These are phyloP conservation scores for Dactylella cylindrospora DNA, from an alignment of 2,329 filamentous ascomycete species.

Conservation along the genomic window DNA sequence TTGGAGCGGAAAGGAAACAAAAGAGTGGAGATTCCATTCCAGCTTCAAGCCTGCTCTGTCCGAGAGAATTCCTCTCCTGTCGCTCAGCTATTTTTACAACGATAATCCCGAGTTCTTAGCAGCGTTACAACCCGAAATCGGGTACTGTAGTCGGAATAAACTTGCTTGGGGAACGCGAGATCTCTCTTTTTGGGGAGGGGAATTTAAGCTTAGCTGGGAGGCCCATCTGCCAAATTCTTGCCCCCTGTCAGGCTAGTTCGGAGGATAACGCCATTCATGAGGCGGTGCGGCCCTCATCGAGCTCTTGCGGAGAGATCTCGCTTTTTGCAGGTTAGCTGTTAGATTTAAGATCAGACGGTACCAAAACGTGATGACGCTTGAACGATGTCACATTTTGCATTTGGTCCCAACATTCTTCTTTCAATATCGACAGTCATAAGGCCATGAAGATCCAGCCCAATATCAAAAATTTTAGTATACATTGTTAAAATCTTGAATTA, in stretches of 20 bases:
- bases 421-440: slow-evolving; percentile 29
- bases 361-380: slow-evolving; percentile 42
- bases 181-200: slow-evolving; percentile 16
- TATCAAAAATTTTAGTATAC: too few relatives aligned
- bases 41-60: too few relatives aligned
- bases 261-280: slow-evolving; percentile 41
- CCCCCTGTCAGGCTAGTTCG: slow-evolving; percentile 7
- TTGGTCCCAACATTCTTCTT: slow-evolving; percentile 21
- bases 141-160: slow-evolving; percentile 23
- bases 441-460: slow-evolving; percentile 39
- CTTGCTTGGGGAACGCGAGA: slow-evolving; percentile 38
- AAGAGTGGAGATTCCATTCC: too few relatives aligned
- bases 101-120: too few relatives aligned
- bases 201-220: too few relatives aligned
- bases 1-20: too few relatives aligned
- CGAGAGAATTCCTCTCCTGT: too few relatives aligned
- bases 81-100: too few relatives aligned
- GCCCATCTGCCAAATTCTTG: neutral
- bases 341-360: slow-evolving; percentile 25
- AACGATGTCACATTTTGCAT: slow-evolving; percentile 36
- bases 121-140: neutral
- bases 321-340: slow-evolving; percentile 5
- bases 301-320: slow-evolving; percentile 33
- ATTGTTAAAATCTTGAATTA: too few relatives aligned
- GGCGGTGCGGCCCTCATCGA: slow-evolving; percentile 26